Percentiles rank a stretch among this genome's conserved stretches.
Evolutionary conservation across 805 yeast species (phyloP).

Genomic region (Metschnikowia henanensis): DNA sequence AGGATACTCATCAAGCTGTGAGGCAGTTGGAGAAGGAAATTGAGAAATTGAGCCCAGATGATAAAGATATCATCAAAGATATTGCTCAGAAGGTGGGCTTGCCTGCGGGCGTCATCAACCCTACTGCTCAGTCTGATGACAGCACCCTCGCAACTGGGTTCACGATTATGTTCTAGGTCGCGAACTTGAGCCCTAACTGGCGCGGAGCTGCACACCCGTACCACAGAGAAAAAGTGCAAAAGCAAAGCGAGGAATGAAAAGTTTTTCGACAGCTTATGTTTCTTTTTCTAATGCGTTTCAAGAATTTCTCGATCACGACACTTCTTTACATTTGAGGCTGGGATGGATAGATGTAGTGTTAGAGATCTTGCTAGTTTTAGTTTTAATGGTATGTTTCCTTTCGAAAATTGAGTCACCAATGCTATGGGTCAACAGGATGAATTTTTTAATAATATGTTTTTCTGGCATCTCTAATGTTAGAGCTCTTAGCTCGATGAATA

Average conservation of each 20-base stretch:
- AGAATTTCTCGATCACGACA: too few relatives aligned
- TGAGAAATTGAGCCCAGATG: slow-evolving; percentile 14
- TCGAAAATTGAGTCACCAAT: background rate
- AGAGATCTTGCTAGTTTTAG: slow-evolving; percentile 1
- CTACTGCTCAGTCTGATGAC: slow-evolving; percentile 13
- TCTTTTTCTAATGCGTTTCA: background rate
- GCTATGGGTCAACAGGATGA: slow-evolving; percentile 31
- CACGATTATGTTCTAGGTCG: slow-evolving; percentile 14
- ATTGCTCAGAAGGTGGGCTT: slow-evolving; percentile 15
- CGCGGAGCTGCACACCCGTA: slow-evolving; percentile 13
- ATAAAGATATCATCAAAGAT: slow-evolving; percentile 15
- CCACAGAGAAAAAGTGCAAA: slow-evolving; percentile 9
- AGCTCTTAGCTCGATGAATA: slow-evolving; percentile 77
- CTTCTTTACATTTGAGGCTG: too few relatives aligned
- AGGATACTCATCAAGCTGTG: slow-evolving; percentile 36
- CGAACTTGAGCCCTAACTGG: slow-evolving; percentile 8
- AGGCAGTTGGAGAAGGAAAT: slow-evolving; percentile 33
- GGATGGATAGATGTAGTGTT: too few relatives aligned
- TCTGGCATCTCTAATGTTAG: slow-evolving; percentile 96
- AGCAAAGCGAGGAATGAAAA: slow-evolving; percentile 4
- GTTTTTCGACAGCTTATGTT: background rate
- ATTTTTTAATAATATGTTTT: slow-evolving; percentile 49
- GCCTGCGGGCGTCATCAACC: slow-evolving; percentile 6
- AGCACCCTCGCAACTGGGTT: slow-evolving; percentile 17
- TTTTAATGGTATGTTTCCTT: slow-evolving; percentile 2